Evolutionary conservation across 805 yeast species (phyloP), one percentile per base, ranked within the genome.

Genomic region (Suhomyces sp.): DNA sequence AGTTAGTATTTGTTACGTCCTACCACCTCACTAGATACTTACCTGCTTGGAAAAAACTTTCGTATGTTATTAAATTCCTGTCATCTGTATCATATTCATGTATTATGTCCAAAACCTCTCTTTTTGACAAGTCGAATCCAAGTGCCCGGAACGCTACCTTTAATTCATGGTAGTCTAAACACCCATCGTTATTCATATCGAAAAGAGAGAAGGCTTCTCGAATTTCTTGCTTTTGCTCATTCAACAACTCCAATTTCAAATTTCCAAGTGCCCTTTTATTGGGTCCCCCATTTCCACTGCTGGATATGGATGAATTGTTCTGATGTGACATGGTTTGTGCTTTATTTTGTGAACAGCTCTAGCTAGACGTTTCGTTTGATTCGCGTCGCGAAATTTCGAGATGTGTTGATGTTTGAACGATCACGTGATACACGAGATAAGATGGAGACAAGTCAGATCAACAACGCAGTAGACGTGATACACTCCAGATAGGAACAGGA

Each of bases 131-230:
- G 48, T 90, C 96, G 65, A 94, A 93, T 26, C 97, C 98, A 41
- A 94, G 76, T 0, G 99, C 99, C 51, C 96, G 75, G 74, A 94
- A 83, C 0, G 99, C 97, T 17, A 91, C 97, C 70, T 90, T 92
- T 58, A 90, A 76, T 62, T 93, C 98, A 64, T 94, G 98, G 68
- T 88, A 93, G 63, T 94, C 97, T 49, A 94, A 77, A 58, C 78
- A 81, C 3, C 97, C 96, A 67, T 94, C 98, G 54, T 83, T 84
- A 70, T 94, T 90, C 88, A 90, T 86, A 65, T 94, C 99, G 69
- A 94, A 94, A 31, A 93, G 76, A 48, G 86, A 81, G 66, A 93
- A 93, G 26, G 97, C 97, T 65, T 92, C 97, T 55, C 90, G 78
- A 59, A 92, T 90, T 66, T 93, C 97, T 63, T 88, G 94, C 59